These are phyloP conservation scores for Magnaporthiopsis rhizophila DNA, from an alignment of 2,329 filamentous ascomycete genomes.

Conservation along the genomic window DNA sequence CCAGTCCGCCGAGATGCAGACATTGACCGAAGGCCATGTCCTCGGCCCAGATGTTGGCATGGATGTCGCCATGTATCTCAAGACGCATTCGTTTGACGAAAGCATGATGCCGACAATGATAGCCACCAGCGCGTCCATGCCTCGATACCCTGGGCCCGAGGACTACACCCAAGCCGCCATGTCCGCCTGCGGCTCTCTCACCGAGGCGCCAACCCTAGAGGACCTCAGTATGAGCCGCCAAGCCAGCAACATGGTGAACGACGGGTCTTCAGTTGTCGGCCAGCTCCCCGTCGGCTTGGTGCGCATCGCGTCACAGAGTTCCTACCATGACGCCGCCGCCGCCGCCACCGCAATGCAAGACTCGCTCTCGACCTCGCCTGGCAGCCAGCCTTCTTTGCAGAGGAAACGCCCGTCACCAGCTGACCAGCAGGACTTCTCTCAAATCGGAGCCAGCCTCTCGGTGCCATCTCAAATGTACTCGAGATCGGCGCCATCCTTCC, in stretches of 20 bases:
- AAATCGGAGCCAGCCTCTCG: constrained; percentile 29
- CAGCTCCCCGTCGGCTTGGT: constrained; percentile 23
- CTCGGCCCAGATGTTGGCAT: constrained; percentile 10
- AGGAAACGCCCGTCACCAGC: neutral
- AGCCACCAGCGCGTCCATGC: neutral
- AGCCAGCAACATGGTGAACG: constrained; percentile 21
- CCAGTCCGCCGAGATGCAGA: neutral
- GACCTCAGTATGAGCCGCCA: constrained; percentile 23
- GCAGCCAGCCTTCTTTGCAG: neutral
- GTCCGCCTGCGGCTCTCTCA: constrained; percentile 28
- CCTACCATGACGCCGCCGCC: constrained; percentile 12
- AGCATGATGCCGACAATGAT: neutral
- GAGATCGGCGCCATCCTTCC: constrained; percentile 18
- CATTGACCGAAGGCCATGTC: neutral
- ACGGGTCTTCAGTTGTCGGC: constrained; percentile 20
- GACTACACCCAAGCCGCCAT: constrained; percentile 17
- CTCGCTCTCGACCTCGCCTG: neutral
- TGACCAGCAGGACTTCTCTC: constrained; percentile 20
- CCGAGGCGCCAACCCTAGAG: constrained; percentile 24
- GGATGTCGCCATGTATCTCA: constrained; percentile 11
- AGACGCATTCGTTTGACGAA: neutral
- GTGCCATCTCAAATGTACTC: constrained; percentile 23
- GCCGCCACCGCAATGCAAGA: neutral
- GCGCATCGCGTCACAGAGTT: constrained; percentile 24
- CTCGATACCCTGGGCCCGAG: constrained; percentile 9